Evolutionary conservation across 805 yeast genomes (phyloP).

Genomic region (Candida silvicultrix): DNA sequence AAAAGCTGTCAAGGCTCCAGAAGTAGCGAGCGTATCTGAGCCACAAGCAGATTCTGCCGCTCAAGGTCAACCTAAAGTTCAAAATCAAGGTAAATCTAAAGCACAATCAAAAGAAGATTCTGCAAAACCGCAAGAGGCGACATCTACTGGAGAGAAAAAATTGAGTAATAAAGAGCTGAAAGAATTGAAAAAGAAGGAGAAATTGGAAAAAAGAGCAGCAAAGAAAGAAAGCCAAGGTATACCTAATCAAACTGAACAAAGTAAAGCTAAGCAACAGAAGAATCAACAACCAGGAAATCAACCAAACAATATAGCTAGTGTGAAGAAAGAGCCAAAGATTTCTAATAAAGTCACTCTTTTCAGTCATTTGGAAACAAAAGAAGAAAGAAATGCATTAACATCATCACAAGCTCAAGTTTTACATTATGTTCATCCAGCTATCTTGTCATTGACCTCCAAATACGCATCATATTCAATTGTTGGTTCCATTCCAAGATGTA

Average conservation of each 20-base stretch:
- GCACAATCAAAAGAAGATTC: conserved; percentile 3
- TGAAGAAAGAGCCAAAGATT: conserved; percentile 20
- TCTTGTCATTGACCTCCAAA: conserved; percentile 70
- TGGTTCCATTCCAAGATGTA: conserved; percentile 84
- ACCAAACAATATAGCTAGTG: conserved; percentile 21
- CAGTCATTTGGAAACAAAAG: conserved; percentile 75
- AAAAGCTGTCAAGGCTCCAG: neutral
- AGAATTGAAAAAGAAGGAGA: conserved; percentile 81
- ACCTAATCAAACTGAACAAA: conserved; percentile 30
- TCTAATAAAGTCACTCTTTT: conserved; percentile 51
- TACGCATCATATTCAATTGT: conserved; percentile 80
- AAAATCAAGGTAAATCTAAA: neutral
- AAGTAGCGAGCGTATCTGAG: too few relatives aligned
- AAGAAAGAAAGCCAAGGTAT: conserved; percentile 66
- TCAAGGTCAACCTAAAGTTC: neutral
- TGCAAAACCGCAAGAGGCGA: neutral
- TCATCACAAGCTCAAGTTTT: conserved; percentile 16
- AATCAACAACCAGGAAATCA: conserved; percentile 34
- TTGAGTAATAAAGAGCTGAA: conserved; percentile 77
- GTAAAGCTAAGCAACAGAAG: conserved; percentile 32
- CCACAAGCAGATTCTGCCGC: neutral
- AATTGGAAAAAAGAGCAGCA: conserved; percentile 90
- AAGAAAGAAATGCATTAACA: conserved; percentile 48
- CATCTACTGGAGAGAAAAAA: conserved; percentile 21
- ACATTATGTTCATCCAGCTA: conserved; percentile 78